These are phyloP conservation scores for Talaromyces sp. DNA, from an alignment of 2,329 filamentous ascomycete genomes.

Conservation along the genomic window DNA sequence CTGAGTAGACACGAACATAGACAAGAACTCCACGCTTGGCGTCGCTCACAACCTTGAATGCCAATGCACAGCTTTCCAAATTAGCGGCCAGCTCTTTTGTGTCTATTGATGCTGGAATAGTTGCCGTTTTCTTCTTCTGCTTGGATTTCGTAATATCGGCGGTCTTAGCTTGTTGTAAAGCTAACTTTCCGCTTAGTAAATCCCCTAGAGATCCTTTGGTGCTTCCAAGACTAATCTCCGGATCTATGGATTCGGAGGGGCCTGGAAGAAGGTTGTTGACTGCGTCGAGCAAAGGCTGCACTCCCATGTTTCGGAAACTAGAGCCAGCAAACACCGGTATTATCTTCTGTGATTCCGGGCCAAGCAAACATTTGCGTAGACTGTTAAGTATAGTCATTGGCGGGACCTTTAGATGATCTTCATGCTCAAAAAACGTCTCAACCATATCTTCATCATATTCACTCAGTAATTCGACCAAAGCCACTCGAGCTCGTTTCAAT, in stretches of 20 bases:
- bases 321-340: slow-evolving; percentile 88
- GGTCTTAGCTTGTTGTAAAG: slow-evolving; percentile 35
- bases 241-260: slow-evolving; percentile 74
- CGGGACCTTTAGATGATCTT: slow-evolving; percentile 67
- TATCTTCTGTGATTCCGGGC: slow-evolving; percentile 59
- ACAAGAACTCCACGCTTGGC: slow-evolving; percentile 80
- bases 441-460: slow-evolving; percentile 86
- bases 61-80: slow-evolving; percentile 66
- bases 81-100: slow-evolving; percentile 50
- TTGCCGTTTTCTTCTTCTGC: slow-evolving; percentile 41
- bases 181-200: slow-evolving; percentile 47
- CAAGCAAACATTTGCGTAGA: slow-evolving; percentile 68
- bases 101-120: slow-evolving; percentile 47
- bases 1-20: slow-evolving; percentile 89
- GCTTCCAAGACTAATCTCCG: slow-evolving; percentile 67
- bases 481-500: slow-evolving; percentile 69
- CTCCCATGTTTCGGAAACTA: slow-evolving; percentile 89
- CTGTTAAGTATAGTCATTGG: slow-evolving; percentile 66
- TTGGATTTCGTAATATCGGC: slow-evolving; percentile 36
- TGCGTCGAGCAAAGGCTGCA: slow-evolving; percentile 85
- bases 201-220: slow-evolving; percentile 54
- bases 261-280: slow-evolving; percentile 83
- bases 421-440: slow-evolving; percentile 74
- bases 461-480: slow-evolving; percentile 77
- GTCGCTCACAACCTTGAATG: slow-evolving; percentile 94